A percentile compares a stretch with the other conserved stretches of the same genome.
phyloP scores from a whole-genome alignment of 768 basidiomycete species.

The Psilocybe cyanescens region DNA sequence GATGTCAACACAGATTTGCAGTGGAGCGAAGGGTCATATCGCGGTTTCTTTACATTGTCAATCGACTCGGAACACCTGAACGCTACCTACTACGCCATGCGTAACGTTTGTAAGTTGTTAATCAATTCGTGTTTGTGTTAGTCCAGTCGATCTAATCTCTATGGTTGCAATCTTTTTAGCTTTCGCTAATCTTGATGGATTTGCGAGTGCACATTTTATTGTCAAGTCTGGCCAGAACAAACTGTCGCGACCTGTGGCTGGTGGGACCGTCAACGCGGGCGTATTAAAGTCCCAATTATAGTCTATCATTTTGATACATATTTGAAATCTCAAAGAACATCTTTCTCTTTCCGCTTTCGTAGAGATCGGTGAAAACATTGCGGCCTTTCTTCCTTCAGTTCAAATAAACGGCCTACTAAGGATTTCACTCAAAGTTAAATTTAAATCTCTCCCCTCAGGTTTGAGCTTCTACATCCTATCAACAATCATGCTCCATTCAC shows the following conservation, averaged over 20 bases:
- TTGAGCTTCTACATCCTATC: no score
- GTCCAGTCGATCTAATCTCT: neutral
- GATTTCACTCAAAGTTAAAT: no score
- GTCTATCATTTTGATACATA: neutral
- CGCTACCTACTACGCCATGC: conserved; percentile 61
- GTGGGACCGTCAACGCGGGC: conserved; percentile 48
- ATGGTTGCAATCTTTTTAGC: conserved; percentile 23
- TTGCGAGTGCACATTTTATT: conserved; percentile 45
- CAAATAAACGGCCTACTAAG: no score
- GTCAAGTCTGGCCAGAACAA: conserved; percentile 49
- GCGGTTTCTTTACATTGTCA: conserved; percentile 62
- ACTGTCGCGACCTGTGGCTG: conserved; percentile 51
- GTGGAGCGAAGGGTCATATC: conserved; percentile 62
- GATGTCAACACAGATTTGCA: conserved; percentile 52
- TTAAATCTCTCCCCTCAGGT: no score
- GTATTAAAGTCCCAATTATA: conserved; percentile 36
- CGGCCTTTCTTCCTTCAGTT: no score
- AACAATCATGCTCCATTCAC: no score
- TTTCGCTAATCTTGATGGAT: conserved; percentile 46
- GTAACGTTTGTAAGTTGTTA: conserved; percentile 42
- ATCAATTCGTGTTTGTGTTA: neutral
- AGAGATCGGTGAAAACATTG: no score
- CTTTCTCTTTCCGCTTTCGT: no score
- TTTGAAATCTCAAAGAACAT: neutral
- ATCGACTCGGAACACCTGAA: conserved; percentile 47